Conservation (phyloP, 306 rosid species). For the Cicer yamashitae region DNA sequence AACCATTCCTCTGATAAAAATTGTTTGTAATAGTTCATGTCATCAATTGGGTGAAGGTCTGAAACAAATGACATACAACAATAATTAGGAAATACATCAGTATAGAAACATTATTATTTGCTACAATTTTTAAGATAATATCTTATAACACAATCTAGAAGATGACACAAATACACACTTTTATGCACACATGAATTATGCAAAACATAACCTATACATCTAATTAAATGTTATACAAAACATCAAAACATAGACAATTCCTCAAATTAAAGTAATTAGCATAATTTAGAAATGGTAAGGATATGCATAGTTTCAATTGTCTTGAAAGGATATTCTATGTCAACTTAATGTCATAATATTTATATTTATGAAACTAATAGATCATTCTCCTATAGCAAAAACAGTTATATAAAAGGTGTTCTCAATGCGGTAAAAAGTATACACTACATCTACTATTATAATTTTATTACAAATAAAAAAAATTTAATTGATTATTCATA, state of each 20-base stretch:
- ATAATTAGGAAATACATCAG: neutral
- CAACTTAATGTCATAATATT: neutral
- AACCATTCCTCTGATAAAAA: slow-evolving; percentile 1
- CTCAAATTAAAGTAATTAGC: neutral
- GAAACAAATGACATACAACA: slow-evolving; percentile 30
- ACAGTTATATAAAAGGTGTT: neutral
- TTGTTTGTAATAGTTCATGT: neutral
- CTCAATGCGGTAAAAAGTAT: neutral
- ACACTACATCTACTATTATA: no score
- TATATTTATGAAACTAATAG: neutral
- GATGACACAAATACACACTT: neutral
- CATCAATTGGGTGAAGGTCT: slow-evolving; percentile 45
- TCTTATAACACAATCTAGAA: neutral
- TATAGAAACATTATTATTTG: neutral
- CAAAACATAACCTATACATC: neutral
- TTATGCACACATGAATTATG: no score
- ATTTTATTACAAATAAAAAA: neutral
- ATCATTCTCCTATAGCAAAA: neutral
- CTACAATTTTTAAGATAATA: neutral
- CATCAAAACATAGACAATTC: neutral
- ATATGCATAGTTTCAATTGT: neutral
- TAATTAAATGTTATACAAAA: neutral
- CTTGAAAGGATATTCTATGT: neutral
- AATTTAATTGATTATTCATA: neutral
- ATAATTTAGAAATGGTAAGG: neutral